Base-by-base conservation (phyloP, 257 asterid species). In the Primulina eburnea region DNA sequence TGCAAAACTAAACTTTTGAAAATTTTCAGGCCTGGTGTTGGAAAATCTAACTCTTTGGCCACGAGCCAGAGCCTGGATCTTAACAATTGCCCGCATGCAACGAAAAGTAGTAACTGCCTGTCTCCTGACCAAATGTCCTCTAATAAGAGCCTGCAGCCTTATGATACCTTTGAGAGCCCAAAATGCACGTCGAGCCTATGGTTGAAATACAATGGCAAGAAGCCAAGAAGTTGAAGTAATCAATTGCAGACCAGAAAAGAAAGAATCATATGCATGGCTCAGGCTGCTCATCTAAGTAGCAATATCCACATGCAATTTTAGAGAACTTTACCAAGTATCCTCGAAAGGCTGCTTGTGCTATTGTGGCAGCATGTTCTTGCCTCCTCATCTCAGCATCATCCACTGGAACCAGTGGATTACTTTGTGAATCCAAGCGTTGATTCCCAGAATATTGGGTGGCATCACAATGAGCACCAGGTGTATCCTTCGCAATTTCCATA, bases 321-420 rank as follows among this genome's bases (percentile, higher is more conserved):
- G 65, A 52, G 60, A 73, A 52, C 6, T 11, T 72, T 89, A 87
- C 97, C 97, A 92, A 74, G 79, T 84, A 89, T 74, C 96, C 95
- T 75, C 93, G 82, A 73, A 92, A 87, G 65, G 84, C 90, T 62
- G 95, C 95, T 78, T 89, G 96, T 64, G 84, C 88, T 83, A 82
- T 86, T 8, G 86, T 84, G 62, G 95, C 95, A 77, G 97, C 91
- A 74, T 84, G 75, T 58, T 87, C 88, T 73, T 73, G 91, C 71
- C 56, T 86, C 69, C 34, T 65, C 77, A 56, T 73, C 71, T 82
- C 90, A 73, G 77, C 87, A 73, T 86, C 84, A 62, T 77, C 76
- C 17, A 80, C 68, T 9, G 80, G 74, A 74, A 52, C 55, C 33
- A 73, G 50, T 7, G 21, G 29, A 32, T 65, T 64, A 38, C 71